phyloP scores from a whole-genome alignment of 2,329 filamentous ascomycete species.

The Pseudogymnoascus sp. region DNA sequence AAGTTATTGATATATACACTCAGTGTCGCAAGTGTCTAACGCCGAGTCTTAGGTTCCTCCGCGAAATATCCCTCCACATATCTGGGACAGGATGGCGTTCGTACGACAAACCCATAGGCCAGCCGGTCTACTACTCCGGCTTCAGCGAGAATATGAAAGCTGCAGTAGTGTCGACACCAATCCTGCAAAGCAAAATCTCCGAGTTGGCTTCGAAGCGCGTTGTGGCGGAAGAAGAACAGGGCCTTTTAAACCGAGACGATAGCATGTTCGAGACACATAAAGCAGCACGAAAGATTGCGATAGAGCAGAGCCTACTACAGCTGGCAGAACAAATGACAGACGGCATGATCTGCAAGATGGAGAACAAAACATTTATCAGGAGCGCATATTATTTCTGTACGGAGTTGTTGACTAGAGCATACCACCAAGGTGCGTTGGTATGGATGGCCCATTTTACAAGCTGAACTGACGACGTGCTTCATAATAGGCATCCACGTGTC shows the following conservation, averaged over 20 bases:
- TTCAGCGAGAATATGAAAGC: slow-evolving; percentile 87
- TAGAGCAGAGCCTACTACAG: slow-evolving; percentile 69
- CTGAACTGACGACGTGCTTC: background rate
- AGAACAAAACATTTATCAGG: slow-evolving; percentile 86
- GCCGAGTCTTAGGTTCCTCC: slow-evolving; percentile 63
- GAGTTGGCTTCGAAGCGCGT: slow-evolving; percentile 72
- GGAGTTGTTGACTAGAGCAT: slow-evolving; percentile 83
- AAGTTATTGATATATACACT: slow-evolving; percentile 22
- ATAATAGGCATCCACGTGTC: slow-evolving; percentile 74
- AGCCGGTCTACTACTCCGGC: slow-evolving; percentile 86
- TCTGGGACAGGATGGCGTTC: slow-evolving; percentile 92
- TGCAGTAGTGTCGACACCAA: slow-evolving; percentile 66
- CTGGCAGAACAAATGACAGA: slow-evolving; percentile 84
- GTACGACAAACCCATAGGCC: slow-evolving; percentile 84
- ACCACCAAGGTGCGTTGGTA: slow-evolving; percentile 67
- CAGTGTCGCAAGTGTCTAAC: background rate
- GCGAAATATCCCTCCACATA: slow-evolving; percentile 88
- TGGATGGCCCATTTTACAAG: background rate
- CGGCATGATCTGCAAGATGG: slow-evolving; percentile 98
- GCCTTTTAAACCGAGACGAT: slow-evolving; percentile 54
- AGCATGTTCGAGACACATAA: slow-evolving; percentile 48
- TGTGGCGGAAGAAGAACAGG: slow-evolving; percentile 69
- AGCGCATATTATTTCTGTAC: slow-evolving; percentile 85
- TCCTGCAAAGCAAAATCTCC: slow-evolving; percentile 67
- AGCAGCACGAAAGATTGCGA: slow-evolving; percentile 51